A percentile compares a stretch with the other conserved stretches of the same genome.
phyloP scores from a whole-genome alignment of 768 basidiomycete species.

The Mrakia frigida region DNA sequence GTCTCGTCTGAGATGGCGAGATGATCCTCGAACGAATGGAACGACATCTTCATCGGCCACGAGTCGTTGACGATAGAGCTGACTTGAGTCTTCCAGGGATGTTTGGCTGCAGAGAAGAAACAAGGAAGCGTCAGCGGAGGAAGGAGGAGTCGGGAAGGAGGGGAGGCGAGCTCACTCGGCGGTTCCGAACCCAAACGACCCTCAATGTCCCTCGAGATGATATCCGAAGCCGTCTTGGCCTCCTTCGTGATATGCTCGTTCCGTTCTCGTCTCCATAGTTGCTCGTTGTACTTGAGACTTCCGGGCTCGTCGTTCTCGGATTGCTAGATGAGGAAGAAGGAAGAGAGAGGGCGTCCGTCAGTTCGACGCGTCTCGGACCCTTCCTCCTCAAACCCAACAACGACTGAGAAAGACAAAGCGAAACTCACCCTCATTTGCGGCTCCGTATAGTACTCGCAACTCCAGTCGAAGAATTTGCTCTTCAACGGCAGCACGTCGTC shows the following conservation, averaged over 20 bases:
- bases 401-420: neutral
- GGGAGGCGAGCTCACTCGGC: slow-evolving; percentile 57
- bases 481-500: slow-evolving; percentile 82
- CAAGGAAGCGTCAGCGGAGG: neutral
- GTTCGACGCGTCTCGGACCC: neutral
- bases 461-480: slow-evolving; percentile 92
- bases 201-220: slow-evolving; percentile 21
- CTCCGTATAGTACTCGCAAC: slow-evolving; percentile 89
- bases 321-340: slow-evolving; percentile 53
- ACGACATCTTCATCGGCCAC: slow-evolving; percentile 61
- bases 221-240: slow-evolving; percentile 28
- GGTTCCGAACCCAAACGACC: slow-evolving; percentile 57
- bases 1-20: slow-evolving; percentile 76
- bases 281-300: slow-evolving; percentile 86
- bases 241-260: slow-evolving; percentile 73
- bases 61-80: slow-evolving; percentile 44
- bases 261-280: slow-evolving; percentile 85
- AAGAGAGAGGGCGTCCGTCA: neutral
- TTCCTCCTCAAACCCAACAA: neutral
- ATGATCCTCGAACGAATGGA: slow-evolving; percentile 90
- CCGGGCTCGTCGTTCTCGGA: slow-evolving; percentile 94
- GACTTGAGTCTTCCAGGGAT: slow-evolving; percentile 45
- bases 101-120: slow-evolving; percentile 34
- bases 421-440: slow-evolving; percentile 90
- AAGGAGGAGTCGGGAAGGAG: neutral